Evolutionary conservation across 2,329 filamentous ascomycete genomes (phyloP), one percentile per base, ranked within the genome.

Genomic region (Thermothelomyces thermophilus): DNA sequence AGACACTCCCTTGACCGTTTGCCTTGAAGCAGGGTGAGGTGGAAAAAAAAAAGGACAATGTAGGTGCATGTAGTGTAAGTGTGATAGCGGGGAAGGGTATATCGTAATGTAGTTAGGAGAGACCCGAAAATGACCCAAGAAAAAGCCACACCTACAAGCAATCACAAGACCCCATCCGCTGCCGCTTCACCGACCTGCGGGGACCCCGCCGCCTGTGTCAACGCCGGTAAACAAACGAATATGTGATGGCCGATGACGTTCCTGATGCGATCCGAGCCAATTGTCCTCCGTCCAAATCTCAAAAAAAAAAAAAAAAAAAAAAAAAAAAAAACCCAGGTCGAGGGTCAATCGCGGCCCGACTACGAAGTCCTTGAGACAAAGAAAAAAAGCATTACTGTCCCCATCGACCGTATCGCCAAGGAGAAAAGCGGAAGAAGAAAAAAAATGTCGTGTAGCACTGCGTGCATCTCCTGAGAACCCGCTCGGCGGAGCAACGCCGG

Each of bases 11-110:
- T 17, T 26, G 24, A 24, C 39, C 39, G 39, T 20, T 5, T 5
- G 5, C 24, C 5, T 26, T 5, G 9, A 26, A 22, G 5, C 14
- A 13, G 14, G 36, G 22, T 30, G 24, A 30, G 10, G 5, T 13
- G 26, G 20, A 33, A 8, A 14, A 31, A 42, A n/a, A 10, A 20
- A 34, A 43, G 33, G 40, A 39, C 30, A 36, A 49, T 16, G 45
- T 17, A 17, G 14, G 16, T 20, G 24, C 19, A 19, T 13, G 34
- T 14, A 20, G 20, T n/a, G 22, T 35, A 43, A 42, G 41, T 24
- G 24, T 26, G 19, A 20, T 41, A 37, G 45, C 19, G 46, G 35
- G 28, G 31, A 36, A 39, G 48, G 48, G 48, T 46, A 46, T 51
- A 51, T 42, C 34, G 48, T 22, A 48, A 17, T 26, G 24, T 26